Evolutionary conservation across 2,329 filamentous ascomycete species (phyloP).

Genomic region (Penicillium palitans): DNA sequence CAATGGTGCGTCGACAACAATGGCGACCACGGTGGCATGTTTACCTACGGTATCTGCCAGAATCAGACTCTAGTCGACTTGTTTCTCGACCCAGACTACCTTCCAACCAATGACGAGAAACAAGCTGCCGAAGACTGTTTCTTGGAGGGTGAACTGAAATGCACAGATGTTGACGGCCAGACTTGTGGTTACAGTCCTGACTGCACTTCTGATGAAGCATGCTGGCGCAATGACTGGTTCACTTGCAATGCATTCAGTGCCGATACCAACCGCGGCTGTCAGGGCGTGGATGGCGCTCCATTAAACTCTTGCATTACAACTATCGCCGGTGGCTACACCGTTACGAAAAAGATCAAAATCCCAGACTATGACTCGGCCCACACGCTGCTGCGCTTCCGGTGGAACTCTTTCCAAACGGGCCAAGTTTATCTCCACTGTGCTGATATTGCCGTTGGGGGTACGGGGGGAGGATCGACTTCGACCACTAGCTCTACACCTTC

Average conservation of each 20-base stretch:
- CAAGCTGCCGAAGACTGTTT: constrained; percentile 57
- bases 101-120: constrained; percentile 55
- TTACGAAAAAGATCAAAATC: constrained; percentile 54
- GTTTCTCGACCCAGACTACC: constrained; percentile 50
- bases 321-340: constrained; percentile 56
- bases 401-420: constrained; percentile 57
- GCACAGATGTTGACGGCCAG: constrained; percentile 54
- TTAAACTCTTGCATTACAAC: constrained; percentile 52
- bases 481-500: neutral
- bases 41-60: constrained; percentile 56
- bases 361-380: constrained; percentile 52
- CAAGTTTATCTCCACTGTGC: constrained; percentile 58
- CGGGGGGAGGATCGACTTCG: neutral
- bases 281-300: constrained; percentile 50
- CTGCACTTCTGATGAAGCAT: constrained; percentile 48
- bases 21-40: constrained; percentile 60
- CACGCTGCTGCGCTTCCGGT: constrained; percentile 54
- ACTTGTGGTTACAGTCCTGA: constrained; percentile 52
- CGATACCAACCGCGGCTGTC: constrained; percentile 24
- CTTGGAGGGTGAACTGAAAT: constrained; percentile 49
- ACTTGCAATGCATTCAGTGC: constrained; percentile 43
- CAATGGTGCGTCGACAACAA: constrained; percentile 61
- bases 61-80: constrained; percentile 54
- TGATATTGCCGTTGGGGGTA: constrained; percentile 49
- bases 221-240: constrained; percentile 57